Base-by-base conservation (phyloP, 2,329 filamentous ascomycete species). In the Penicillium crustosum region DNA sequence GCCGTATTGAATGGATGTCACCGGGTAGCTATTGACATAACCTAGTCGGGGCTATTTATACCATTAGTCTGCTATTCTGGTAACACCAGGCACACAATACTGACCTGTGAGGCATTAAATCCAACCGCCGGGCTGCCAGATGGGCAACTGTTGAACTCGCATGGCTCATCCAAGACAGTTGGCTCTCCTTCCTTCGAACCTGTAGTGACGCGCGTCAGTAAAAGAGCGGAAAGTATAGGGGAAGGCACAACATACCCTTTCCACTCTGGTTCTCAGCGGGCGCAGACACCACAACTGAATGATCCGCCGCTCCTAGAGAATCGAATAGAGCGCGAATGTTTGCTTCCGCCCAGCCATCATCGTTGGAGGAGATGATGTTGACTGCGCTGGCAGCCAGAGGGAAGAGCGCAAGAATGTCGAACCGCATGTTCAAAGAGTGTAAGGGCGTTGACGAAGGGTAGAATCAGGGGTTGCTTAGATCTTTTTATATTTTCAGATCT, bases 311-410 rank as follows among this genome's bases (percentile, higher is more conserved):
- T 10, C 74, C 79, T 41, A 90, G 74, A 13, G 79, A 77, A 52
- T 83, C 73, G 73, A 87, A 83, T 51, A 89, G 76, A 0, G 80
- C 79, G 17, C 88, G 82, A 49, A 87, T 75, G 66, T 90, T 89
- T 41, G 81, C 81, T 75, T 89, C 88, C 6, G 87, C 86, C 88
- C 88, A 90, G 35, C 88, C 88, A 68, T 90, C 88, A 63, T 90
- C 88, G 72, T 90, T 90, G 62, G 82, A 82, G 56, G 87, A 84
- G 53, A 90, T 69, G 66, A 88, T 83, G 63, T 85, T 84, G 45
- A 81, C 68, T 53, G 70, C 72, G 27, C 65, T 64, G 9, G 63
- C 63, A 9, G 60, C 53, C 8, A 70, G 49, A 6, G 61, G 59
- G 36, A 56, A 29, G 12, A 64, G 17, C 9, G 49, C 52, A 17